A percentile compares a stretch with the other conserved stretches of the same genome.
Conservation (phyloP, 169 alveolate genomes). For the Plasmodium vivax region DNA sequence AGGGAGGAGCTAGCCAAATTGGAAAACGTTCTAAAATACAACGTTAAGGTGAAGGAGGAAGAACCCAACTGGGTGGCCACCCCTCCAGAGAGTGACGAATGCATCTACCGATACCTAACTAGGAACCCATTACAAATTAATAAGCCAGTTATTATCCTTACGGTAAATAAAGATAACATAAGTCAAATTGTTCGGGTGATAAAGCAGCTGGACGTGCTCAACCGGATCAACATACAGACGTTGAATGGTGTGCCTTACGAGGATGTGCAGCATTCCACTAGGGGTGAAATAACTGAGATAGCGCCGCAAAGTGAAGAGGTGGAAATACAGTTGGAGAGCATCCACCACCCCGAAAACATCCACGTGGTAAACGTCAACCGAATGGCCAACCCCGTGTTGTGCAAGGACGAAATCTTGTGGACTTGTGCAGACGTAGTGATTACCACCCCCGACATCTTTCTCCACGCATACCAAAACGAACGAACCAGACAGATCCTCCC, state of each 20-base stretch:
- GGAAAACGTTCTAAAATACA: slow-evolving; percentile 12
- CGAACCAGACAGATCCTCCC: slow-evolving; percentile 65
- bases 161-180: slow-evolving; percentile 81
- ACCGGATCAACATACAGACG: slow-evolving; percentile 82
- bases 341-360: slow-evolving; percentile 4
- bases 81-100: neutral
- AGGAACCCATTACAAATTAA: slow-evolving; percentile 60
- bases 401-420: slow-evolving; percentile 77
- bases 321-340: neutral
- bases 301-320: neutral
- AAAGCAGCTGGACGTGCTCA: slow-evolving; percentile 75
- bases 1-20: slow-evolving; percentile 29
- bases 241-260: slow-evolving; percentile 73
- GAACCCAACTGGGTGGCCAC: neutral
- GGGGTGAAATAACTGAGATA: neutral
- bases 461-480: slow-evolving; percentile 67
- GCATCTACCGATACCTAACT: slow-evolving; percentile 44
- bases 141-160: slow-evolving; percentile 75
- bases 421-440: slow-evolving; percentile 80
- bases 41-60: neutral
- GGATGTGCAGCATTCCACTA: neutral
- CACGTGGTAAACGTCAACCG: neutral
- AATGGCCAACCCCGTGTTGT: slow-evolving; percentile 10
- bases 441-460: slow-evolving; percentile 82
- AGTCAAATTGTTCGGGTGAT: slow-evolving; percentile 78